Base-by-base conservation (phyloP, 2,329 filamentous ascomycete species). In the Lasiodiplodia sp. region DNA sequence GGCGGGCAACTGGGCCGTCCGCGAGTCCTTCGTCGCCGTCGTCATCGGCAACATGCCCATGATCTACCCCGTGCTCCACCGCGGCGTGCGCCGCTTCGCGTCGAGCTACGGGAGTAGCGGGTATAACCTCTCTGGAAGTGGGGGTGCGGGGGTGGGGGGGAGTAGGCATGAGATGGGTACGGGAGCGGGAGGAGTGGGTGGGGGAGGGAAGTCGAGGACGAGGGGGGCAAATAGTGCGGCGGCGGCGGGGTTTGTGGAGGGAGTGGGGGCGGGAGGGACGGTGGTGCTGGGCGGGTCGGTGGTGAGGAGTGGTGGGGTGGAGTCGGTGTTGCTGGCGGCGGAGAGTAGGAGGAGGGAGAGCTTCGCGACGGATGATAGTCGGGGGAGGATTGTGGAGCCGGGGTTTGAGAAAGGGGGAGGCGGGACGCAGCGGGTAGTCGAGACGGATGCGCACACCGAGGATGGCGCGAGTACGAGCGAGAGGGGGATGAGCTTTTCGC, bases 1-100 rank as follows among this genome's bases (percentile, higher is more conserved):
- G 72, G 80, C 80, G 14, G 78, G 80, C 68, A 79, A 75, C 72
- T 84, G 82, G 82, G 80, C 81, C 64, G 78, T 78, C 44, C 81
- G 82, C 65, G 82, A 83, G 71, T 81, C 82, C 44, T 83, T 83
- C 60, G 78, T 83, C 60, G 81, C 81, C 16, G 79, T 83, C 12
- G 70, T 83, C 25, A 79, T 83, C 68, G 76, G 76, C 64, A 83
- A 84, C 71, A 57, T 78, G 5, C 82, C 82, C 2, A 81, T 83
- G 75, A 79, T 83, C 65, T 82, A 82, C 70, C 71, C 72, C 31
- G 63, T 71, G 14, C 56, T 72, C n/a, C 70, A 69, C 21, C 70
- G 70, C n/a, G 37, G 56, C 56, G 56, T 58, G n/a, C 1, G 21
- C 3, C 34, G 34, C 79, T 78, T 0, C 68, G 78, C 11, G 31